A percentile compares a stretch with the other conserved stretches of the same genome.
Conservation (phyloP, 352 stramenopile species). For the Thalassiosira ordinaria region DNA sequence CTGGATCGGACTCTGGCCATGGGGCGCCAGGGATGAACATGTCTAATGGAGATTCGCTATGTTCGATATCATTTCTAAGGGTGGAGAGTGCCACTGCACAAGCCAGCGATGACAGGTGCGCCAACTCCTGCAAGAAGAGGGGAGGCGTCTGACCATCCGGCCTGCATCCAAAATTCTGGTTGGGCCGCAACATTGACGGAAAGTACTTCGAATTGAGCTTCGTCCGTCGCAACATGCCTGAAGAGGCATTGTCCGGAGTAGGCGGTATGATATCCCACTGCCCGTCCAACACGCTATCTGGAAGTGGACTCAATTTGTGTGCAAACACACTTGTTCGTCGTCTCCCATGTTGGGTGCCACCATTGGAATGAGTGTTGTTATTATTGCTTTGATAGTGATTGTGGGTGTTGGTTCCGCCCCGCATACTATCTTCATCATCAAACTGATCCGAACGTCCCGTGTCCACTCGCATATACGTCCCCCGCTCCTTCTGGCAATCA, state of each 20-base stretch:
- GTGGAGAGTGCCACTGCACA: conserved; percentile 58
- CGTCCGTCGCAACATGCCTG: conserved; percentile 15
- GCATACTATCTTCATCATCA: no score
- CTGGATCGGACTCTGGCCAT: conserved; percentile 44
- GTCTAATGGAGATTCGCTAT: conserved; percentile 44
- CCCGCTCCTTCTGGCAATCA: conserved; percentile 31
- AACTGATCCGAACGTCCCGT: no score
- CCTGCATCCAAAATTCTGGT: conserved; percentile 40
- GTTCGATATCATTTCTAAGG: conserved; percentile 58
- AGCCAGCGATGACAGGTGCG: conserved; percentile 51
- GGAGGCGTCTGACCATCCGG: conserved; percentile 42
- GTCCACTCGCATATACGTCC: no score
- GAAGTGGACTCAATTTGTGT: no score
- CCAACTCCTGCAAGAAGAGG: conserved; percentile 64
- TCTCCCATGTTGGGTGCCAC: no score
- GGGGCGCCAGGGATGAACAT: conserved; percentile 39
- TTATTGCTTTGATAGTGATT: no score
- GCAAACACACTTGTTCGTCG: no score
- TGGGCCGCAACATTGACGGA: conserved; percentile 19
- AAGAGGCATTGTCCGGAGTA: neutral
- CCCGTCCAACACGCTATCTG: neutral
- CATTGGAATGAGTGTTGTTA: no score
- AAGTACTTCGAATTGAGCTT: conserved; percentile 14
- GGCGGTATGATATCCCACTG: conserved; percentile 20
- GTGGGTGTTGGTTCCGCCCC: no score